A percentile compares a stretch with the other conserved stretches of the same genome.
Conservation (phyloP, 306 rosid species). For the Pyrus betulifolia region DNA sequence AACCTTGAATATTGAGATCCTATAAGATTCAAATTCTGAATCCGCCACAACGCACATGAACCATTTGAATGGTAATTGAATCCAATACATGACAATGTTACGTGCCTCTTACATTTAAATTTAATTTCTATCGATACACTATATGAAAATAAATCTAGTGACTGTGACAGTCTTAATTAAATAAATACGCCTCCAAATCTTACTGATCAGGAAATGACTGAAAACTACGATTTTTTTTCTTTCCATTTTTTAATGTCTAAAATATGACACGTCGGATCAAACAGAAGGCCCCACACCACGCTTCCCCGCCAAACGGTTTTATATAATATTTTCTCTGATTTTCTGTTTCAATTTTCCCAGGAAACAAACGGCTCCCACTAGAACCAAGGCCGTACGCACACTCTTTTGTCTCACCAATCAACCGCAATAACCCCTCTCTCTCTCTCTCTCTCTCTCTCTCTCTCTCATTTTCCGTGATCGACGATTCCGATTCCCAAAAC, state of each 20-base stretch:
- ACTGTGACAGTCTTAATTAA: neutral
- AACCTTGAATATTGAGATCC: no score
- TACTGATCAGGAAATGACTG: neutral
- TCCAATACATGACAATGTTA: neutral
- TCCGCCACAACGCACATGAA: fast-evolving
- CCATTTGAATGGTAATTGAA: no score
- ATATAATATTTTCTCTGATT: neutral
- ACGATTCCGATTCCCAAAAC: neutral
- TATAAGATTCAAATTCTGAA: no score
- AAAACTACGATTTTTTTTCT: neutral
- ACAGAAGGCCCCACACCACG: neutral
- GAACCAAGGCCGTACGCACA: slow-evolving; percentile 18
- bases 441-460: neutral
- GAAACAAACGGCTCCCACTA: slow-evolving; percentile 19
- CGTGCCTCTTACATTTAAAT: neutral
- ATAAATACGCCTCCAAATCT: neutral
- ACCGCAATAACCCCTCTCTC: slow-evolving; percentile 1
- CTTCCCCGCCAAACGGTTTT: neutral
- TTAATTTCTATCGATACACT: neutral
- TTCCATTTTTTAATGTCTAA: neutral
- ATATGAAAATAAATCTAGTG: neutral
- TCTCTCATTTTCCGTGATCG: neutral
- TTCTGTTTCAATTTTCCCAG: slow-evolving; percentile 20
- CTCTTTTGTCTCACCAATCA: neutral
- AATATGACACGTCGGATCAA: neutral